These are phyloP conservation scores for Neonectria faginata DNA, from an alignment of 2,329 filamentous ascomycete species.

Conservation along the genomic window DNA sequence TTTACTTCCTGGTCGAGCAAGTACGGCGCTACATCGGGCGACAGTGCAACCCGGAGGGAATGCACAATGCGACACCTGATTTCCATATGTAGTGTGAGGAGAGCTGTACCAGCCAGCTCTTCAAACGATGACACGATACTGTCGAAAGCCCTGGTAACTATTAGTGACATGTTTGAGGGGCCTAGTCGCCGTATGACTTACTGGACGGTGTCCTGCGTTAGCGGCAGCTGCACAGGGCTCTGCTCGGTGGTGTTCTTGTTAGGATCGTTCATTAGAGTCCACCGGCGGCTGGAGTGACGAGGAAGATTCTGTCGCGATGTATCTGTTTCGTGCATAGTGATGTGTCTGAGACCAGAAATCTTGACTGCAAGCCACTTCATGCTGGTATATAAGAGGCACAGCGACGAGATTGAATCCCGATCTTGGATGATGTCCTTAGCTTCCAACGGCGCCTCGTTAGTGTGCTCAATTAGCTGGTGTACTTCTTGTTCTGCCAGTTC, in stretches of 20 bases:
- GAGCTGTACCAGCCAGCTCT: conserved; percentile 80
- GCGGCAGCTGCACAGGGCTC: conserved; percentile 81
- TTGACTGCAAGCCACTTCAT: conserved; percentile 97
- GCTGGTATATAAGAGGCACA: conserved; percentile 93
- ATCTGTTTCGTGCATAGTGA: conserved; percentile 79
- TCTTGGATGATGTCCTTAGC: conserved; percentile 90
- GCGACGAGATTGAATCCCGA: conserved; percentile 82
- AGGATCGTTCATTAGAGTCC: conserved; percentile 82
- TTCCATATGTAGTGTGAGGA: conserved; percentile 90
- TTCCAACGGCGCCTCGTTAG: conserved; percentile 72
- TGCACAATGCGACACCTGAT: conserved; percentile 87
- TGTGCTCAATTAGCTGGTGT: conserved; percentile 65
- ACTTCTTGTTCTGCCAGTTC: conserved; percentile 74
- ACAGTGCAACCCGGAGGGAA: conserved; percentile 75
- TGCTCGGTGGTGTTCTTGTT: conserved; percentile 69
- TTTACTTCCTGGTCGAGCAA: conserved; percentile 77
- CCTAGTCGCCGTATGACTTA: conserved; percentile 58
- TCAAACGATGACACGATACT: conserved; percentile 85
- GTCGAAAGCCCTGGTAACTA: conserved; percentile 77
- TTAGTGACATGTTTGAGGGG: conserved; percentile 39
- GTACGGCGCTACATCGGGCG: conserved; percentile 70
- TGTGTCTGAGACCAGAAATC: conserved; percentile 82
- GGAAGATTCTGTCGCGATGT: conserved; percentile 67
- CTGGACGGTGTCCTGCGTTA: conserved; percentile 86
- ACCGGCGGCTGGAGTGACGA: conserved; percentile 75